phyloP scores from a whole-genome alignment of 139 green algal species.

The Pleodorina starrii region DNA sequence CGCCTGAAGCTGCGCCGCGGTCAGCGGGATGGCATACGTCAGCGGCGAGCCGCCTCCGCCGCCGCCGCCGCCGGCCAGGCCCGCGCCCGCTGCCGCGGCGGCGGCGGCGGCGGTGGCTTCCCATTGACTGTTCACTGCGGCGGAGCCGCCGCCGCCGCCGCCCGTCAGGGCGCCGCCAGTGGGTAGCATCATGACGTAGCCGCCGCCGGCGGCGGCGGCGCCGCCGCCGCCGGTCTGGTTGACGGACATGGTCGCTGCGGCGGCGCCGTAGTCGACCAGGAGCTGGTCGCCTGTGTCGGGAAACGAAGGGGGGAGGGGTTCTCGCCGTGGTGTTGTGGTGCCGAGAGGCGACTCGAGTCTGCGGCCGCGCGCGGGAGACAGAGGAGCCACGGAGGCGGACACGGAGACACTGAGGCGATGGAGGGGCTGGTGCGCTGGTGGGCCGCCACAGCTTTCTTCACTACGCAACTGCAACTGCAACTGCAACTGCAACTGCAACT shows the following conservation, averaged over 20 bases:
- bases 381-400: too few relatives aligned
- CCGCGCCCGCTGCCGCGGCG: neutral
- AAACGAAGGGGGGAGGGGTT: neutral
- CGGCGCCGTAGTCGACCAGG: neutral
- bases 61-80: neutral
- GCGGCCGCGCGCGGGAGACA: too few relatives aligned
- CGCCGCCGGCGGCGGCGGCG: neutral
- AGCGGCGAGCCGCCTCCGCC: neutral
- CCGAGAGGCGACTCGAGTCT: too few relatives aligned
- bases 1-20: slow-evolving; percentile 16
- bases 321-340: neutral
- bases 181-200: slow-evolving; percentile 6
- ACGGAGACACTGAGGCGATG: too few relatives aligned
- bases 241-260: neutral
- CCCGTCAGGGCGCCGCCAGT: neutral
- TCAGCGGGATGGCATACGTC: slow-evolving; percentile 27
- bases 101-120: neutral
- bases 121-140: neutral
- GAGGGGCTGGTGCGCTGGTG: too few relatives aligned
- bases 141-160: neutral
- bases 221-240: neutral
- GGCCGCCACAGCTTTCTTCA: too few relatives aligned
- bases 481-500: too few relatives aligned
- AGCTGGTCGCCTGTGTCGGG: neutral
- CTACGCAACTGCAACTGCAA: too few relatives aligned